These are phyloP conservation scores for Saturnispora mendoncae DNA, from an alignment of 805 yeast genomes.

Conservation along the genomic window DNA sequence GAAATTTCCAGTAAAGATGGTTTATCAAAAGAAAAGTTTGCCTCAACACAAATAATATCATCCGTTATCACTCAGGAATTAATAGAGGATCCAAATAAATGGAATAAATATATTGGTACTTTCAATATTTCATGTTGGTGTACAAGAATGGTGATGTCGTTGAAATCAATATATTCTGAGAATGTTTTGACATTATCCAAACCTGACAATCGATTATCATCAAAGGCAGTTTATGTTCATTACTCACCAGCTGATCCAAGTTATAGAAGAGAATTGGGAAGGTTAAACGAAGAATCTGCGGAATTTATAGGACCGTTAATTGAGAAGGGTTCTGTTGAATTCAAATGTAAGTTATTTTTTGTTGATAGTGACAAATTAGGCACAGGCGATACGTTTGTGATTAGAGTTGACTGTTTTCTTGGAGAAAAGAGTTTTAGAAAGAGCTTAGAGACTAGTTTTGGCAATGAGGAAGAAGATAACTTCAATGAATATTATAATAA, in stretches of 20 bases:
- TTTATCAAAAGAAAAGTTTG: neutral
- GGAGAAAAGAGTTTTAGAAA: conserved; percentile 10
- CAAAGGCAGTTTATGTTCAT: conserved; percentile 23
- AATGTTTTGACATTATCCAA: conserved; percentile 24
- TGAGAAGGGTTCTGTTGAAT: conserved; percentile 43
- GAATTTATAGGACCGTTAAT: conserved; percentile 56
- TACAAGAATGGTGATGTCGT: conserved; percentile 48
- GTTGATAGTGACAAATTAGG: conserved; percentile 46
- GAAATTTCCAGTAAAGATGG: neutral
- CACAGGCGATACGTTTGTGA: conserved; percentile 67
- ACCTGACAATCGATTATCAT: conserved; percentile 11
- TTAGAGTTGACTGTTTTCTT: conserved; percentile 62
- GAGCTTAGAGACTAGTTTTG: neutral
- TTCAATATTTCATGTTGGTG: conserved; percentile 61
- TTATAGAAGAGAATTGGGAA: conserved; percentile 56
- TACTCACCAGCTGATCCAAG: conserved; percentile 14
- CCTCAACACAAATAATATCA: neutral
- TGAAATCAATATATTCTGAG: conserved; percentile 34
- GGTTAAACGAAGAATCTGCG: conserved; percentile 65
- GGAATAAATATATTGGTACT: conserved; percentile 45
- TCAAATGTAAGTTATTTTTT: conserved; percentile 50
- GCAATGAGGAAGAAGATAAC: conserved; percentile 26
- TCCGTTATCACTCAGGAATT: too few relatives aligned
- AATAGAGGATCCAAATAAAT: conserved; percentile 6
- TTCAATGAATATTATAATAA: conserved; percentile 3